These are phyloP conservation scores for Daldinia caldariorum DNA, from an alignment of 495 filamentous ascomycete genomes.

Conservation along the genomic window DNA sequence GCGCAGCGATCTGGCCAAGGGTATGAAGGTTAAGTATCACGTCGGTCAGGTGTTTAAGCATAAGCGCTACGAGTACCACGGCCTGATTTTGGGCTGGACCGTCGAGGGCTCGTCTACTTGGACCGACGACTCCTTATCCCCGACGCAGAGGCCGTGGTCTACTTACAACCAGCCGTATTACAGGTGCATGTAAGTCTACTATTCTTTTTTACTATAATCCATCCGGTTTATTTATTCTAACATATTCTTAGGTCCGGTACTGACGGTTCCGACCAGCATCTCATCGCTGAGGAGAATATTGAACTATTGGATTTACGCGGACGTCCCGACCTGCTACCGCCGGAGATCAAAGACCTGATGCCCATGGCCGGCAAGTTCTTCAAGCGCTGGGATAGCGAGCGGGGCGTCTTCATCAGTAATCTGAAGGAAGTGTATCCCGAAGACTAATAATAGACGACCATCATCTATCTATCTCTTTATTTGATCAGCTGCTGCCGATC, in stretches of 20 bases:
- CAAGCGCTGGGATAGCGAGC: slow-evolving; percentile 80
- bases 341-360: slow-evolving; percentile 61
- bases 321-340: slow-evolving; percentile 48
- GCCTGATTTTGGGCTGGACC: slow-evolving; percentile 90
- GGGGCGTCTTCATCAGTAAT: slow-evolving; percentile 82
- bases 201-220: neutral
- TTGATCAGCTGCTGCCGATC: neutral
- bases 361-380: slow-evolving; percentile 85
- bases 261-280: slow-evolving; percentile 64
- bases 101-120: slow-evolving; percentile 51
- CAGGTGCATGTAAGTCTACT: slow-evolving; percentile 49
- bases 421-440: slow-evolving; percentile 86
- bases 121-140: slow-evolving; percentile 28
- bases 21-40: slow-evolving; percentile 59
- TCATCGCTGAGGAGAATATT: slow-evolving; percentile 90
- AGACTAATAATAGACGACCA: slow-evolving; percentile 60
- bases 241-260: slow-evolving; percentile 69
- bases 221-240: slow-evolving; percentile 24
- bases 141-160: slow-evolving; percentile 32
- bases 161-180: slow-evolving; percentile 48
- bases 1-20: slow-evolving; percentile 46
- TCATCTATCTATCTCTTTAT: neutral
- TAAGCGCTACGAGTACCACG: slow-evolving; percentile 79
- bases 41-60: slow-evolving; percentile 90
- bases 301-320: slow-evolving; percentile 63